Base-by-base conservation (phyloP, 768 basidiomycete species). In the Macrolepiota dolichaula region DNA sequence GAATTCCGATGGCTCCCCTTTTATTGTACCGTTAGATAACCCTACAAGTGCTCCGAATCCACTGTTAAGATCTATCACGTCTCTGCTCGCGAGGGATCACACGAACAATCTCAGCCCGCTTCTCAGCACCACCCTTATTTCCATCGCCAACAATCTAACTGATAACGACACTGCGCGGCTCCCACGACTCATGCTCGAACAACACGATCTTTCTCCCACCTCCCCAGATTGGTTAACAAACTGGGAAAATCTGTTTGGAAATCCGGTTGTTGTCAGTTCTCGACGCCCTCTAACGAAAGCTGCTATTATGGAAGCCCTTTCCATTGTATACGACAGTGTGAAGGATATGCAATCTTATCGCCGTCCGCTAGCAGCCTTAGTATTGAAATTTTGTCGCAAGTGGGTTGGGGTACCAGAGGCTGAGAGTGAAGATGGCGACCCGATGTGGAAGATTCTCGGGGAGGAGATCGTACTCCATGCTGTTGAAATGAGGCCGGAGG, bases 331-430 rank as follows among this genome's bases (percentile, higher is more conserved):
- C 65, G 82, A 86, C 13, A 82, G 81, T 32, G 79, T 92, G 40
- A 85, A 80, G 67, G 91, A 92, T 63, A 87, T 91, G 77, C 81
- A 79, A 35, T 73, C 74, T 11, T 90, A 92, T 69, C 79, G 91
- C 42, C 77, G 78, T 55, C 77, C 77, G 0, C 70, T 84, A 19
- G 81, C 77, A 0, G 77, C 83, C 55, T 71, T 90, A 36, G 80
- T 90, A 0, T 79, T 82, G 70, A 75, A 77, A 47, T 81, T 83
- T 51, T 73, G 75, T 44, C 64, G 63, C 32, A 67, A 67, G 1
- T 68, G 70, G 19, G 64, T 72, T 17, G 67, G 63, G 25, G 64
- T 55, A 38, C 54, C 68, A n/a, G 70, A 67, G 13, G 72, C 67
- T 10, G 70, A 71, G 37, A 70, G 69, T 25, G 78, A 78, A 51